These are phyloP conservation scores for Ascomycota sp. DNA, from an alignment of 2,329 filamentous ascomycete species.

Conservation along the genomic window DNA sequence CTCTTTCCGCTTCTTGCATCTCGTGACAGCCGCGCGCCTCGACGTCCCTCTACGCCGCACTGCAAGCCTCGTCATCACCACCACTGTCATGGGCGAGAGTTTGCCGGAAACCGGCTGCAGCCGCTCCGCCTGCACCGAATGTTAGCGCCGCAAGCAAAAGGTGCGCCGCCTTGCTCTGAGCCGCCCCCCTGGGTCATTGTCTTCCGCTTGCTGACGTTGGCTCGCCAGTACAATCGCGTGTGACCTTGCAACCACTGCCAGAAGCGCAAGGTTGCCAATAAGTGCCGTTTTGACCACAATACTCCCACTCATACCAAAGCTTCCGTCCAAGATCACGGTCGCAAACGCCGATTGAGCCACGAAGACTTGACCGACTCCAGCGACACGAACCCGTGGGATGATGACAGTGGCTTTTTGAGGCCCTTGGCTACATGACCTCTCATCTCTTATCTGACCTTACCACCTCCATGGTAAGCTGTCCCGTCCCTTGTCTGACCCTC, in stretches of 20 bases:
- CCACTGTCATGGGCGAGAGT: constrained; percentile 2
- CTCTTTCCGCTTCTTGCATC: too few relatives aligned
- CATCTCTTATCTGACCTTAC: constrained; percentile 12
- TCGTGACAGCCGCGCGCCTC: too few relatives aligned
- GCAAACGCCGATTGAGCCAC: constrained; percentile 7
- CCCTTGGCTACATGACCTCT: constrained; percentile 14
- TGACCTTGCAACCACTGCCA: constrained; percentile 20
- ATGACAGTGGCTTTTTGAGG: constrained; percentile 12
- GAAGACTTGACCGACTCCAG: constrained; percentile 4
- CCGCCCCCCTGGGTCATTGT: not conserved
- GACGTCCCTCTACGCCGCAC: too few relatives aligned
- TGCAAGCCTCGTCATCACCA: too few relatives aligned
- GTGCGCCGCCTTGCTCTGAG: constrained; percentile 4
- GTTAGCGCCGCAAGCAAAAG: constrained; percentile 18
- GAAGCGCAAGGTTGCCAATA: constrained; percentile 17
- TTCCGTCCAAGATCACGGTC: constrained; percentile 3
- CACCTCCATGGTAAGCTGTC: constrained; percentile 6
- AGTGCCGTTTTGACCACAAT: constrained; percentile 12
- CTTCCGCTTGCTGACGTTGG: not conserved
- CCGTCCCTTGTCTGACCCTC: not conserved
- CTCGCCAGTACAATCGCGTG: constrained; percentile 15
- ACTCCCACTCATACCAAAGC: constrained; percentile 7
- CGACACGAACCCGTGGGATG: constrained; percentile 7
- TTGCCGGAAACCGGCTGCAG: constrained; percentile 3
- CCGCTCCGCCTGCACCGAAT: constrained; percentile 22